phyloP scores from a whole-genome alignment of 306 rosid genomes.

The Sicyos edulis region DNA sequence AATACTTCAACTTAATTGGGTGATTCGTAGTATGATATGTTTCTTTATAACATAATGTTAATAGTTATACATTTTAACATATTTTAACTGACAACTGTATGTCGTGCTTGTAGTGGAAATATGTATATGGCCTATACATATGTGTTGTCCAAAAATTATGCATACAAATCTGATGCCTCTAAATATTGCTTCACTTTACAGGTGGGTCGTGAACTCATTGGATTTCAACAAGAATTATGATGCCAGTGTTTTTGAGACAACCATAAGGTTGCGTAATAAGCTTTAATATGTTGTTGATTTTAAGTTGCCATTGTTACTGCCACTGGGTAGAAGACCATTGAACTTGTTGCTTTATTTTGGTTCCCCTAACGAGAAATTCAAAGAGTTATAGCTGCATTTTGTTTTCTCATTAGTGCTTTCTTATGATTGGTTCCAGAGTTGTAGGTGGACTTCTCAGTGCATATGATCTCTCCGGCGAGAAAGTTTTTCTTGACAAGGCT shows the following conservation, averaged over 20 bases:
- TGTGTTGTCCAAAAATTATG: background rate
- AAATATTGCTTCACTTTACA: slow-evolving; percentile 35
- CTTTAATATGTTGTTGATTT: slow-evolving; percentile 67
- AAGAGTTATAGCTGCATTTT: background rate
- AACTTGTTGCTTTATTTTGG: slow-evolving; percentile 19
- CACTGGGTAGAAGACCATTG: slow-evolving; percentile 21
- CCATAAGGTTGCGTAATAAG: slow-evolving; percentile 94
- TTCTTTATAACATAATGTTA: background rate
- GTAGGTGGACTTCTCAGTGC: slow-evolving; percentile 99
- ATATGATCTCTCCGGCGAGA: slow-evolving; percentile 87
- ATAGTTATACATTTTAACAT: background rate
- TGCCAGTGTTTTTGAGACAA: slow-evolving; percentile 99
- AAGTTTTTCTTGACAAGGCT: slow-evolving; percentile 83
- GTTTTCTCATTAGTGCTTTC: slow-evolving; percentile 13
- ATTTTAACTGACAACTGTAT: background rate
- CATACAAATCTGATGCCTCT: slow-evolving; percentile 5
- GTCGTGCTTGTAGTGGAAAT: background rate
- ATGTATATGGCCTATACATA: background rate
- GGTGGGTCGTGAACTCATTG: slow-evolving; percentile 81
- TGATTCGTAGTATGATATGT: background rate
- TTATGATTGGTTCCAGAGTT: slow-evolving; percentile 59
- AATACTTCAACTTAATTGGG: too few relatives aligned
- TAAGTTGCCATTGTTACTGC: slow-evolving; percentile 21
- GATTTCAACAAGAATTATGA: slow-evolving; percentile 94
- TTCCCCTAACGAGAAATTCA: slow-evolving; percentile 2